Conservation (phyloP, 345 rosid genomes). For the Moringa oleifera region DNA sequence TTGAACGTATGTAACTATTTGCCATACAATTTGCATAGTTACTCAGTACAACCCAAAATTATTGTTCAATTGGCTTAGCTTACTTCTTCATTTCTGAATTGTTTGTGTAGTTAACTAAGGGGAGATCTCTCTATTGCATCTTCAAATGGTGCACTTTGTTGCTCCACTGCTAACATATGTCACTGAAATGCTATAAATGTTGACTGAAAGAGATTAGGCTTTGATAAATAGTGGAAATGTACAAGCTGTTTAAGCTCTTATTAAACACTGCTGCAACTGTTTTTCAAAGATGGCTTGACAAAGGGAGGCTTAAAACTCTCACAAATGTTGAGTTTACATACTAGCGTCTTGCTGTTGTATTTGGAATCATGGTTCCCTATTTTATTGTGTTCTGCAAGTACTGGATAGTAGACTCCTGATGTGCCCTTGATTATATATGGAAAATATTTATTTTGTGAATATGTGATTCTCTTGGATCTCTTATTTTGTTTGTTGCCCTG, state of each 20-base stretch:
- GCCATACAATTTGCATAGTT: neutral
- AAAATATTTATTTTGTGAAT: neutral
- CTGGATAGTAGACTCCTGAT: neutral
- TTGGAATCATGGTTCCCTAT: neutral
- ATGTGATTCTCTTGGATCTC: neutral
- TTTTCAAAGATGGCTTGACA: neutral
- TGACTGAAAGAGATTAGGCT: neutral
- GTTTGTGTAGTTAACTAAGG: neutral
- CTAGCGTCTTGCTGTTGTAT: neutral
- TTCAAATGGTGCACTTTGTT: neutral
- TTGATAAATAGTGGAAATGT: neutral
- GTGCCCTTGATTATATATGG: neutral
- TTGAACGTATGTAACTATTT: slow-evolving; percentile 32
- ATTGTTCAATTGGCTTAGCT: neutral
- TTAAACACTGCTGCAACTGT: neutral
- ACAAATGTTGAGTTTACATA: neutral
- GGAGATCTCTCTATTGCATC: neutral
- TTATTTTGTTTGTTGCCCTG: neutral
- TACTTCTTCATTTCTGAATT: neutral
- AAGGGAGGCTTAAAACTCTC: neutral
- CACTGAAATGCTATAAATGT: neutral
- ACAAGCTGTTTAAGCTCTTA: neutral
- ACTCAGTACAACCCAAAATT: neutral
- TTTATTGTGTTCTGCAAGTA: neutral
- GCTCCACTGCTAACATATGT: neutral